A percentile compares a stretch with the other conserved stretches of the same genome.
These are phyloP conservation scores for Boletus semigastroideus DNA, from an alignment of 1,284 basidiomycete species.

Conservation along the genomic window DNA sequence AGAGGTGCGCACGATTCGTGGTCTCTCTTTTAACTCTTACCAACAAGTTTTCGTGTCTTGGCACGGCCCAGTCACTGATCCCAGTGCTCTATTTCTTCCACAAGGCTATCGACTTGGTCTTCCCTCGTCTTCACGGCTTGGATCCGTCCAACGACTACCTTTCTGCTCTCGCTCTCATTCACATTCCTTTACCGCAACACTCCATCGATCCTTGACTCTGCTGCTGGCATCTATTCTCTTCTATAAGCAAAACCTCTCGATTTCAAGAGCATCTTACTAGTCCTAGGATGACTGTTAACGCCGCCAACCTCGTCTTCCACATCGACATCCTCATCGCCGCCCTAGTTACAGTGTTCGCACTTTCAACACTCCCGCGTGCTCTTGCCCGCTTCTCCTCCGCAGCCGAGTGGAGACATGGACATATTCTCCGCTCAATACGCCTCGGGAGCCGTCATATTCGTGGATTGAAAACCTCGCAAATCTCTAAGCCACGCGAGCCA, in stretches of 20 bases:
- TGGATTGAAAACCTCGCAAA: background rate
- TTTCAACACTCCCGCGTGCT: conserved; percentile 48
- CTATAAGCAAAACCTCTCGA: background rate
- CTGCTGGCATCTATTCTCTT: background rate
- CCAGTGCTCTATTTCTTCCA: background rate
- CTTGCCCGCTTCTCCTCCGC: conserved; percentile 48
- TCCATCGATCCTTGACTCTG: conserved; percentile 1
- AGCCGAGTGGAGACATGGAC: conserved; percentile 50
- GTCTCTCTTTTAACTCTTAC: conserved; percentile 14
- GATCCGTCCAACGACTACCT: conserved; percentile 1
- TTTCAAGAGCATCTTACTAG: background rate
- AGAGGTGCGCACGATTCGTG: conserved; percentile 12
- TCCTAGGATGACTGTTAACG: conserved; percentile 14
- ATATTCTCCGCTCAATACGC: conserved; percentile 40
- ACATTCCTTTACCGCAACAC: conserved; percentile 17
- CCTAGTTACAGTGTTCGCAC: conserved; percentile 38
- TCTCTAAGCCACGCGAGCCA: conserved; percentile 4
- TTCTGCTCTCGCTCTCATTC: background rate
- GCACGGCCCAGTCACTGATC: too few relatives aligned
- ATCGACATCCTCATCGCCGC: conserved; percentile 46
- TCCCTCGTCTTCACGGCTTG: conserved; percentile 7
- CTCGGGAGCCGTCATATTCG: conserved; percentile 18
- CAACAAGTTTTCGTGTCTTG: background rate
- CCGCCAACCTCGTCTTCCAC: conserved; percentile 38
- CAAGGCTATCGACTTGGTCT: conserved; percentile 4